Conservation (phyloP, 345 rosid genomes). For the Brassica juncea region DNA sequence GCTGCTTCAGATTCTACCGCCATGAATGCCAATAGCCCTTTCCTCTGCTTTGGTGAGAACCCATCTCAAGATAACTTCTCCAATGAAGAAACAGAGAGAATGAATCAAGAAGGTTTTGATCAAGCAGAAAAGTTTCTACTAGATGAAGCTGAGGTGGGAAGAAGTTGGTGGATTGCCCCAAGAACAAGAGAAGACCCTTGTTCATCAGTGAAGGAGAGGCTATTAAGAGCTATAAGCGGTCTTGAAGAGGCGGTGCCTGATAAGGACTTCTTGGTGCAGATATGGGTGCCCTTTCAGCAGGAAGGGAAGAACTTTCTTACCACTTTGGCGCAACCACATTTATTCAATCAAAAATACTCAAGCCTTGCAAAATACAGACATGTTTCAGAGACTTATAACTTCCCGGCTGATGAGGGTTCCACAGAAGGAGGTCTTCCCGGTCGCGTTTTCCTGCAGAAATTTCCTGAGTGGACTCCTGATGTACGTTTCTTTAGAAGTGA, state of each 20-base stretch:
- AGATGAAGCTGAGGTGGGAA: conserved; percentile 51
- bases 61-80: background rate
- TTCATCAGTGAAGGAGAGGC: conserved; percentile 58
- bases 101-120: conserved; percentile 32
- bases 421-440: conserved; percentile 77
- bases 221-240: conserved; percentile 51
- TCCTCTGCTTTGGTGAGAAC: background rate
- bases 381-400: conserved; percentile 64
- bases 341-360: conserved; percentile 51
- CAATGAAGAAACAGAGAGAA: background rate
- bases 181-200: conserved; percentile 34
- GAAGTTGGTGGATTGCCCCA: conserved; percentile 73
- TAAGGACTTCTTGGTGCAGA: conserved; percentile 66
- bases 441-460: conserved; percentile 69
- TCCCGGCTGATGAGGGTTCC: conserved; percentile 69
- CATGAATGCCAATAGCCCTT: conserved; percentile 26
- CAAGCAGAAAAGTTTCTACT: conserved; percentile 31
- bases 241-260: conserved; percentile 58
- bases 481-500: conserved; percentile 70
- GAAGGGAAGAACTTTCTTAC: conserved; percentile 72
- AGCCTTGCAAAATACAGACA: conserved; percentile 68
- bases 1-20: conserved; percentile 36
- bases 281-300: conserved; percentile 79
- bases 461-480: conserved; percentile 98
- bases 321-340: conserved; percentile 72